Conservation (phyloP, 345 rosid species). For the Linum usitatissimum region DNA sequence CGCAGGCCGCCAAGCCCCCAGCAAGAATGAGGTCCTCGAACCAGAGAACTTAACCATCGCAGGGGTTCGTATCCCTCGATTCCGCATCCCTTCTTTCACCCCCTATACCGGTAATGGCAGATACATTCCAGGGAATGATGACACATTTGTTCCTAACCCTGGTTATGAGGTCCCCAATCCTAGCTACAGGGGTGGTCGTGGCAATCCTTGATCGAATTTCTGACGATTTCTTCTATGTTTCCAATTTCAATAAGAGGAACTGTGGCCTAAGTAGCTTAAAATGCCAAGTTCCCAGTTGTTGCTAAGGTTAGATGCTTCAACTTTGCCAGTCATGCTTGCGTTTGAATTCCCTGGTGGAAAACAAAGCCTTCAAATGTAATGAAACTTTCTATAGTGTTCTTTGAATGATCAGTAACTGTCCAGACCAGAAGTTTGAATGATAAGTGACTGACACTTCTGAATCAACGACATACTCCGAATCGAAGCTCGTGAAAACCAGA, state of each 20-base stretch:
- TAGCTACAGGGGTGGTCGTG: slow-evolving; percentile 21
- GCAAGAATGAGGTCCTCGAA: slow-evolving; percentile 29
- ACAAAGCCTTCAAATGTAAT: too few species aligned
- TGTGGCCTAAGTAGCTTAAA: background rate
- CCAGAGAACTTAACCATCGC: slow-evolving; percentile 42
- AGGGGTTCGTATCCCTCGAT: slow-evolving; percentile 58
- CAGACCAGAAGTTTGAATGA: background rate
- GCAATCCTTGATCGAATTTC: slow-evolving; percentile 28
- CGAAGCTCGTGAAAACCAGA: too few species aligned
- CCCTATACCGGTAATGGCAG: slow-evolving; percentile 24
- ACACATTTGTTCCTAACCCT: slow-evolving; percentile 51
- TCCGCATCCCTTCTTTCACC: slow-evolving; percentile 19
- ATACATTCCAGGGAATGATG: slow-evolving; percentile 53
- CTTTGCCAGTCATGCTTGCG: background rate
- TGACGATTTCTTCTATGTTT: background rate
- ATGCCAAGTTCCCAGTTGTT: background rate
- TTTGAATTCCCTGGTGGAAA: too few species aligned
- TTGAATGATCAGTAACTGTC: too few species aligned
- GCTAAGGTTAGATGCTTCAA: background rate
- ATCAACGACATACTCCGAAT: too few species aligned
- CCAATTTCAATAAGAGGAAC: background rate
- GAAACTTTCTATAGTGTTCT: too few species aligned
- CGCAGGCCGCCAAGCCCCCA: slow-evolving; percentile 32
- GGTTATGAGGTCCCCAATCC: slow-evolving; percentile 51
- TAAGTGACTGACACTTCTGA: too few species aligned